Evolutionary conservation across 2,329 filamentous ascomycete species (phyloP), one percentile per base, ranked within the genome.

Genomic region (Atkinsonella hypoxylon): DNA sequence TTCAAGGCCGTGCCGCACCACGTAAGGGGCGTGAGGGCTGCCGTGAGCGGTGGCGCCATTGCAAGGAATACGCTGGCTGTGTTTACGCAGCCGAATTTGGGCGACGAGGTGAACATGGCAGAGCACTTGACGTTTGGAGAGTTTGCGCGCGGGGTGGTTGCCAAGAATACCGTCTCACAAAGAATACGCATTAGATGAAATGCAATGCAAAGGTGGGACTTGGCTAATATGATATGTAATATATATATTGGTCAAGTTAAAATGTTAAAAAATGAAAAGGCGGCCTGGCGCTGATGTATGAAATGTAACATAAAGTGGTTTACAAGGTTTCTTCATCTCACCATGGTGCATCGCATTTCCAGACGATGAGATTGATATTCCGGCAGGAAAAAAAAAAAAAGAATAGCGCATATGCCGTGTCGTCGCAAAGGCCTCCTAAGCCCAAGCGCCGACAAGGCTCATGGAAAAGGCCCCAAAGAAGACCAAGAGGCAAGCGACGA

Each of bases 1-100:
- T 95, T 98, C 73, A 88, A 85, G 68, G 93, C 93, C 1, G 93
- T 97, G 54, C 91, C 93, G 57, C 93, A 98, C 72, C 97, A 95
- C 66, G 93, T 98, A 9, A 78, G 85, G 57, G 91, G 90, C 0
- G 82, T 85, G 4, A 75, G 78, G 56, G 72, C 78, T 1, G 76
- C 74, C 43, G 70, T 67, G 38, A 67, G 74, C 51, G 70, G 68
- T 13, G 72, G 71, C 2, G 70, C 71, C 30, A 76, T 90, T 53
- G 86, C 85, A 30, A 73, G 85, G 53, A 97, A 97, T 69, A 98
- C 93, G 10, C 69, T 98, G 57, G 93, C 93, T 0, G 89, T 97
- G 10, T 98, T 97, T 63, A 98, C 91, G 52, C 93, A 98, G 76
- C 93, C 93, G 22, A 95, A 96, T 70, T 67, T 97, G 53, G 86